Evolutionary conservation across 2,329 filamentous ascomycete species (phyloP), one percentile per base, ranked within the genome.

Genomic region (Pseudopithomyces chartarum): DNA sequence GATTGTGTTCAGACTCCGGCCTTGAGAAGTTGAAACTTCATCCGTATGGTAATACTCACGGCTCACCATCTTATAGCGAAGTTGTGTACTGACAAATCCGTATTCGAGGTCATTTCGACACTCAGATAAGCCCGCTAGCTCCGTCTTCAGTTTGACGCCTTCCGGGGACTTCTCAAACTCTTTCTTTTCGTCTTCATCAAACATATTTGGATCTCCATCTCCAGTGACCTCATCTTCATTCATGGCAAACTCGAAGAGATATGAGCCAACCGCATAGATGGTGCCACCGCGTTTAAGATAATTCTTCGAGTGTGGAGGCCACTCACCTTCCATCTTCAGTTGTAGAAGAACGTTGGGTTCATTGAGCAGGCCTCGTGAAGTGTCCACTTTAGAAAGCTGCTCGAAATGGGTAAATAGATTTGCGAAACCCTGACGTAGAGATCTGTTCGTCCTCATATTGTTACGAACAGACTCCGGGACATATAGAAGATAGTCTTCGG

Each of bases 391-490:
- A 17, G 74, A 58, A 43, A 63, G 66, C 13, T 59, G 55, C 3
- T 61, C 63, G n/a, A 72, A 63, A 50, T 72, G 62, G 36, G 55
- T 4, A 56, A 73, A 77, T 11, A 76, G 61, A 56, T 74, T 71
- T 19, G 57, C 44, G 62, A 77, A 78, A 11, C 68, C 73, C 55
- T 71, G 59, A 45, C 71, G 67, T 54, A 73, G 63, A 26, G 69
- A 73, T 61, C 75, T 74, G 62, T 74, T 76, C 15, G 70, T 73
- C 36, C 33, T 55, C 39, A 77, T 65, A 40, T 74, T 73, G 47
- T 58, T 49, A 54, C 56, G 56, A 54, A 73, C 52, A 45, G 63
- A 46, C 1, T 54, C 59, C 52, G 58, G 59, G 17, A 50, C 47
- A 15, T 40, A 32, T 73, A 52, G 62, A 70, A 59, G 45, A 46